A percentile compares a stretch with the other conserved stretches of the same genome.
Conservation (phyloP, 2,329 filamentous ascomycete species). For the Fusarium subtropicale region DNA sequence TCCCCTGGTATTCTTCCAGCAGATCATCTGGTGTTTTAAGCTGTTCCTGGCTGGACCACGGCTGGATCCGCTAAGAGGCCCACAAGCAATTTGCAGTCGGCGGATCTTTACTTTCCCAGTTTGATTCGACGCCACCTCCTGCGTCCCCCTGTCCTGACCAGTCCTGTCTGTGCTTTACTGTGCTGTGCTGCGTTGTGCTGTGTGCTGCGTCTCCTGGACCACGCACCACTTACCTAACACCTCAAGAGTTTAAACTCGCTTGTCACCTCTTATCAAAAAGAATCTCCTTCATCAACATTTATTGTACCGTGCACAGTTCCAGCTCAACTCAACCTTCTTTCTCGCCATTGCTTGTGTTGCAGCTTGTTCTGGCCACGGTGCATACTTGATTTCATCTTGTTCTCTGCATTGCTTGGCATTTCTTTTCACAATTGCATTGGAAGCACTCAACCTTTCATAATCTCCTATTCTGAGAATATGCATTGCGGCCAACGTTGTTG, state of each 20-base stretch:
- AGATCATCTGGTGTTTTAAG: slow-evolving; percentile 34
- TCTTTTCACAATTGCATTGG: slow-evolving; percentile 18
- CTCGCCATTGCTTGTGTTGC: slow-evolving; percentile 26
- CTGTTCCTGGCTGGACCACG: slow-evolving; percentile 24
- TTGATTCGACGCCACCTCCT: slow-evolving; percentile 48
- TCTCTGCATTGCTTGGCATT: neutral
- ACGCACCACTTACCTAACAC: slow-evolving; percentile 36
- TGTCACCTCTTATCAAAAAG: slow-evolving; percentile 32
- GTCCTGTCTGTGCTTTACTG: too few relatives aligned
- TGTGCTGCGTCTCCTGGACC: slow-evolving; percentile 32
- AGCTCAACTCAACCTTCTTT: slow-evolving; percentile 20
- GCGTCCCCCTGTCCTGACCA: slow-evolving; percentile 38
- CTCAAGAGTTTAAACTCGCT: slow-evolving; percentile 38
- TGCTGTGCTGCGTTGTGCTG: too few relatives aligned
- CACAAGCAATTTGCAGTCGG: slow-evolving; percentile 47
- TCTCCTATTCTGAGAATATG: slow-evolving; percentile 33
- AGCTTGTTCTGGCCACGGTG: slow-evolving; percentile 22
- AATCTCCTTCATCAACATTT: slow-evolving; percentile 38
- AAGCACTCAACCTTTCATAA: slow-evolving; percentile 6
- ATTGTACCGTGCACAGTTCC: slow-evolving; percentile 23
- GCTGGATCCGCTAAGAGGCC: slow-evolving; percentile 38
- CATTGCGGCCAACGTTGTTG: slow-evolving; percentile 21
- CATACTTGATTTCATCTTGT: slow-evolving; percentile 13
- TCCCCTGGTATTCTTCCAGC: slow-evolving; percentile 1
- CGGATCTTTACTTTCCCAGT: slow-evolving; percentile 46